Evolutionary conservation across 1,139 yeast species (phyloP).

Genomic region (Yamadazyma oceani): DNA sequence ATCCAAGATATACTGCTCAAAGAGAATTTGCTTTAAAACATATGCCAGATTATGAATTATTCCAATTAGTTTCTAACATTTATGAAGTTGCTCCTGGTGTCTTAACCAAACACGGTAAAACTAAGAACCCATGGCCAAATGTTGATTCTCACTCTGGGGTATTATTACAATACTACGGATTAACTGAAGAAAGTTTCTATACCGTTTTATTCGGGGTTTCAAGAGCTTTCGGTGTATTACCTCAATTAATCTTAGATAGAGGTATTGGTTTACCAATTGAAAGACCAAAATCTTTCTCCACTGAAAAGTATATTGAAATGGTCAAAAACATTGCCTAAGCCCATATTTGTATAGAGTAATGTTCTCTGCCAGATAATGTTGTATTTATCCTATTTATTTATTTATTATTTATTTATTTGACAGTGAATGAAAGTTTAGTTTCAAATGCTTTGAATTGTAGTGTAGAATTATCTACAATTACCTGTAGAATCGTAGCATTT

Average conservation of each 20-base stretch:
- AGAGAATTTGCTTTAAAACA: constrained; percentile 96
- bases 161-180: constrained; percentile 93
- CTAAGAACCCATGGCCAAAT: constrained; percentile 99
- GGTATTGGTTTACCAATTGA: constrained; percentile 95
- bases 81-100: constrained; percentile 96
- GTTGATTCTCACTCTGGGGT: constrained; percentile 98
- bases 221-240: constrained; percentile 96
- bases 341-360: constrained; percentile 3
- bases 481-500: no score
- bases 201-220: constrained; percentile 98
- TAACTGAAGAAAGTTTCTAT: constrained; percentile 93
- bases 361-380: constrained; percentile 6
- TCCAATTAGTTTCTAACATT: constrained; percentile 85
- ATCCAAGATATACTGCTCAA: constrained; percentile 97
- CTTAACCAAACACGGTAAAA: constrained; percentile 94
- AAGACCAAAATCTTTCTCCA: constrained; percentile 96
- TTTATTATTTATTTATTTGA: constrained; percentile 13
- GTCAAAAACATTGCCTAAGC: constrained; percentile 46
- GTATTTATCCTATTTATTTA: constrained; percentile 16
- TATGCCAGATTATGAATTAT: constrained; percentile 93
- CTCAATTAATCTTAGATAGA: constrained; percentile 95
- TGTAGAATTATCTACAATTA: no score
- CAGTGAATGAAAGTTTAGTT: constrained; percentile 2
- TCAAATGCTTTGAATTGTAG: no score
- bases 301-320: constrained; percentile 64